Conservation (phyloP, 805 yeast genomes). For the Hanseniaspora occidentalis region DNA sequence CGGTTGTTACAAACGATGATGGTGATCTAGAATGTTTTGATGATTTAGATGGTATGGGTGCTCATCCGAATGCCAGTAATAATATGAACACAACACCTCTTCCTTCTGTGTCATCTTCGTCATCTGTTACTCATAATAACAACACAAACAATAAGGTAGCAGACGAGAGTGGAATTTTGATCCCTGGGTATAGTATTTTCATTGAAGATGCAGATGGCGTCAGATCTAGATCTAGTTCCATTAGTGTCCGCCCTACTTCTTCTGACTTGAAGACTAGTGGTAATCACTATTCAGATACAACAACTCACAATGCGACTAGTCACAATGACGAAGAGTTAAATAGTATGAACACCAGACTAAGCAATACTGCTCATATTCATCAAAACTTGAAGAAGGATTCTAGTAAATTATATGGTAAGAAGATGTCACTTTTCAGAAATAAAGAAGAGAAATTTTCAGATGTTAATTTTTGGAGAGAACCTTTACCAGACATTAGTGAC, state of each 20-base stretch:
- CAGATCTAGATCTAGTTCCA: not conserved
- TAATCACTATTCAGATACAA: no score
- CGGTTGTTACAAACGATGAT: conserved; percentile 29
- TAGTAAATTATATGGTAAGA: conserved; percentile 2
- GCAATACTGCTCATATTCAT: not conserved
- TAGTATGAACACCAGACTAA: not conserved
- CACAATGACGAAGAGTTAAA: not conserved
- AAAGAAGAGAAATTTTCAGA: conserved; percentile 51
- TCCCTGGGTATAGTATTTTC: not conserved
- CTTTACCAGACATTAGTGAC: conserved; percentile 50
- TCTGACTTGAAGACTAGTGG: no score
- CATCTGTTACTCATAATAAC: not conserved
- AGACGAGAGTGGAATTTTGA: not conserved
- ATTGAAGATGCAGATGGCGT: not conserved
- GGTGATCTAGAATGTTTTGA: no score
- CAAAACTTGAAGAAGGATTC: no score
- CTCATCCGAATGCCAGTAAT: not conserved
- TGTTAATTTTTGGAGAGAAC: conserved; percentile 86
- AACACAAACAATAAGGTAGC: not conserved
- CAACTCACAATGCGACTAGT: not conserved
- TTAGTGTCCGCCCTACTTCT: not conserved
- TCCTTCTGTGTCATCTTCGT: no score
- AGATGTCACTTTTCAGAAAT: conserved; percentile 10
- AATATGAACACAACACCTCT: not conserved
- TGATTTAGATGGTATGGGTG: not conserved